Evolutionary conservation across 495 filamentous ascomycete species (phyloP).

Genomic region (Aspergillus homomorphus): DNA sequence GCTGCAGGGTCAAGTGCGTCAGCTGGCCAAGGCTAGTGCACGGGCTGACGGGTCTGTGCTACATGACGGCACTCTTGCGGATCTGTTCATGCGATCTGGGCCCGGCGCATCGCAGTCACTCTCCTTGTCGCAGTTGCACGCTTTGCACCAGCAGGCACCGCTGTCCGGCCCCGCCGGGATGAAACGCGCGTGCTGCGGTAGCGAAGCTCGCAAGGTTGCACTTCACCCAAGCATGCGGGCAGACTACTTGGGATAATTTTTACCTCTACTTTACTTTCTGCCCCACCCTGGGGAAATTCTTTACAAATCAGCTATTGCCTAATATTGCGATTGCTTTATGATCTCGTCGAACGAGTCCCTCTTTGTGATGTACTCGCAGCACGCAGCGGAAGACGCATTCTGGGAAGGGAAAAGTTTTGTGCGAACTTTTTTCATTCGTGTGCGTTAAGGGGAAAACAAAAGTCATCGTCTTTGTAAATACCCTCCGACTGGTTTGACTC

Average conservation of each 20-base stretch:
- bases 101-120: slow-evolving; percentile 7
- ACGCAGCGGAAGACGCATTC: slow-evolving; percentile 20
- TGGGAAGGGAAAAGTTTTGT: slow-evolving; percentile 22
- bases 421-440: slow-evolving; percentile 18
- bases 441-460: slow-evolving; percentile 15
- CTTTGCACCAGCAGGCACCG: slow-evolving; percentile 24
- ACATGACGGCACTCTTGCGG: slow-evolving; percentile 38
- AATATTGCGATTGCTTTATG: slow-evolving; percentile 15
- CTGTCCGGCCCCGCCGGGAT: slow-evolving; percentile 42
- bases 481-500: slow-evolving; percentile 23
- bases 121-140: slow-evolving; percentile 16
- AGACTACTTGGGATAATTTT: slow-evolving; percentile 33
- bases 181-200: slow-evolving; percentile 49
- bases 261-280: slow-evolving; percentile 15
- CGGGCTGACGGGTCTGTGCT: slow-evolving; percentile 33
- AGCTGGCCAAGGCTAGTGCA: slow-evolving; percentile 39
- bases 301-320: slow-evolving; percentile 5
- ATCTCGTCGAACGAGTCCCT: slow-evolving; percentile 23
- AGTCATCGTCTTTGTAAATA: slow-evolving; percentile 27
- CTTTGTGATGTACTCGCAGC: slow-evolving; percentile 18
- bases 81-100: slow-evolving; percentile 36
- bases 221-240: slow-evolving; percentile 37
- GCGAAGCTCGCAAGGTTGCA: slow-evolving; percentile 41
- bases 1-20: slow-evolving; percentile 73
- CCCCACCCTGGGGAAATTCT: background rate